Percentiles rank a stretch among this genome's conserved stretches.
Conservation (phyloP, 306 rosid genomes). For the Ziziphus jujuba region DNA sequence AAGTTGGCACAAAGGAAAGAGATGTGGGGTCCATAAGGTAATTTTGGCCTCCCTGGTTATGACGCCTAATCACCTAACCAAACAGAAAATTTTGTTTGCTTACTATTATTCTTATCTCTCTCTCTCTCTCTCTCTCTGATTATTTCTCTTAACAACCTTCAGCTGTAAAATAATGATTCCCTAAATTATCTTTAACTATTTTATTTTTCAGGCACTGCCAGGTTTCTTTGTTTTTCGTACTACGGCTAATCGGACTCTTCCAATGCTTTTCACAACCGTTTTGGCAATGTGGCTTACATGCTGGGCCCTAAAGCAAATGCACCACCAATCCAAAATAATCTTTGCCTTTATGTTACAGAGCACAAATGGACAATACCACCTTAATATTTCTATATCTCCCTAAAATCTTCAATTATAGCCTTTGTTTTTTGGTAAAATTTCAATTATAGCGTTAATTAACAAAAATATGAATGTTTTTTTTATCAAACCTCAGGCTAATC, state of each 20-base stretch:
- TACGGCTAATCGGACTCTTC: constrained; percentile 8
- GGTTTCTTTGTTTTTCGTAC: neutral
- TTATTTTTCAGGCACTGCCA: neutral
- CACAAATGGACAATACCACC: too few relatives aligned
- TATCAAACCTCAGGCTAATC: too few relatives aligned
- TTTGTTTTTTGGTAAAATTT: too few relatives aligned
- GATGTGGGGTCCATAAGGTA: constrained; percentile 23
- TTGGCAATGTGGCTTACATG: constrained; percentile 30
- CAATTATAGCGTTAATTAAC: too few relatives aligned
- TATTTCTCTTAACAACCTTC: neutral
- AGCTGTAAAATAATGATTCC: constrained; percentile 16
- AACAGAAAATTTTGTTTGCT: neutral
- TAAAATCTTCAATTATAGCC: too few relatives aligned
- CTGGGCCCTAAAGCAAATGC: neutral
- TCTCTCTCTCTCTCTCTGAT: too few relatives aligned
- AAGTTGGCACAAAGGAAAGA: constrained; percentile 27
- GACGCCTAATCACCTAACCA: constrained; percentile 4
- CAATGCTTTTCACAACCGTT: constrained; percentile 12
- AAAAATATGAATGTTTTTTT: too few relatives aligned
- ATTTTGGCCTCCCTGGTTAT: neutral
- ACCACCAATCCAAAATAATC: neutral
- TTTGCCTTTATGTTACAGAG: neutral
- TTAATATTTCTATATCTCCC: too few relatives aligned
- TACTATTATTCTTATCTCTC: neutral
- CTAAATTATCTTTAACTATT: neutral